These are phyloP conservation scores for Anisodus acutangulus DNA, from an alignment of 257 asterid genomes.

Conservation along the genomic window DNA sequence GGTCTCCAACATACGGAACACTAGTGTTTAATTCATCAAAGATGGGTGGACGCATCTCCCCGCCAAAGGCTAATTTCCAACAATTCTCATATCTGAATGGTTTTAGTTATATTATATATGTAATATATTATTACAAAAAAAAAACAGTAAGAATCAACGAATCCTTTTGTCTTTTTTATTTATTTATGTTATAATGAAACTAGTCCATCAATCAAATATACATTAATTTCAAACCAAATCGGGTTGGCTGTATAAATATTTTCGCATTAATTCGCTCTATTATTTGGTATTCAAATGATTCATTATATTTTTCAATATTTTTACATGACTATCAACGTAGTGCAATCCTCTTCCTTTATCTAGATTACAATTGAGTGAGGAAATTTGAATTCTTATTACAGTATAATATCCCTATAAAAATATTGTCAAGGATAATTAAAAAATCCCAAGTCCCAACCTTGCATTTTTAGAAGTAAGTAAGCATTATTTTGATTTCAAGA, in stretches of 20 bases:
- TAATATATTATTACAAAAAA: background rate
- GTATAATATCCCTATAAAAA: background rate
- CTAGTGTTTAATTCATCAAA: too few relatives aligned
- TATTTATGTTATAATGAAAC: background rate
- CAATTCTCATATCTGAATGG: conserved; percentile 3
- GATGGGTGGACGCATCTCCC: too few relatives aligned
- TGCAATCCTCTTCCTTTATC: background rate
- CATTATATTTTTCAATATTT: background rate
- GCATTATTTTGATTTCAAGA: conserved; percentile 9
- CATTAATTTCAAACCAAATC: background rate
- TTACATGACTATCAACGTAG: background rate
- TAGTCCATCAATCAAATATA: background rate
- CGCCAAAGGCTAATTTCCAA: too few relatives aligned
- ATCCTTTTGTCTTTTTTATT: background rate
- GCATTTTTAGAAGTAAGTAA: background rate
- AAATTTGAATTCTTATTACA: background rate
- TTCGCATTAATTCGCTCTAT: background rate
- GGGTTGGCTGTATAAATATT: background rate
- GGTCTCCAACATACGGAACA: too few relatives aligned
- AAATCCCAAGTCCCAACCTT: background rate
- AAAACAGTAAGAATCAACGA: background rate
- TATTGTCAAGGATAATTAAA: background rate
- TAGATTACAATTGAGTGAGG: background rate
- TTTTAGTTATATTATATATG: background rate
- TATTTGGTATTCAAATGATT: background rate